Base-by-base conservation (phyloP, 371 early-diverging fungal species). In the Homolaphlyctis polyrhiza region DNA sequence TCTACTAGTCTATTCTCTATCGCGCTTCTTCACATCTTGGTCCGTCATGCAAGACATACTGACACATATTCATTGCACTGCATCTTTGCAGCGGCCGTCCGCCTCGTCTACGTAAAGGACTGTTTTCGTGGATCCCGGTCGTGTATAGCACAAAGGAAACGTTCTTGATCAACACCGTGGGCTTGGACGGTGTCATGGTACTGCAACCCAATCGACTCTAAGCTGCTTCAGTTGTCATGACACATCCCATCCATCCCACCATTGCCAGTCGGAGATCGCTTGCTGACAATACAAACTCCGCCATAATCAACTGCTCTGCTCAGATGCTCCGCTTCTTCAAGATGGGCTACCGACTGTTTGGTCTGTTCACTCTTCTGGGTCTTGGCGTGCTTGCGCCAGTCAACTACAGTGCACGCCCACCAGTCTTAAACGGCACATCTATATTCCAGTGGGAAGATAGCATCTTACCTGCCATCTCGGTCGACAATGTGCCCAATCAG, bases 311-410 rank as follows among this genome's bases (percentile, higher is more conserved):
- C n/a, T n/a, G n/a, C n/a, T n/a, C n/a, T n/a, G n/a, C 50, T 30
- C 27, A 70, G 73, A 61, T 76, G 11, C 72, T 80, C 14, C 70
- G 80, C n/a, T 80, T 77, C 60, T 70, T 77, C 39, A 74, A 73
- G 63, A 69, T 65, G 58, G 70, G 76, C 3, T 58, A 61, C 35
- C 35, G 58, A 0, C 57, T 77, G 54, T 80, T 80, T 58, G 45
- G 57, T 21, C 48, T 74, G 5, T 69, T 80, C n/a, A 55, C 63
- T 13, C 35, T 80, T 21, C 60, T 80, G 35, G 76, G 80, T 14
- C 62, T 73, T 25, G 51, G 59, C 27, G 48, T 73, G 2, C 25
- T 76, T 13, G 74, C 68, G 29, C 77, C 77, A 13, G 66, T 74
- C 52, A 77, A 75, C 68, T 77, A 67, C 52, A 68, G 65, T 60